A percentile compares a stretch with the other conserved stretches of the same genome.
Evolutionary conservation across 805 yeast genomes (phyloP).

Genomic region (Tetrapisispora fleetii): DNA sequence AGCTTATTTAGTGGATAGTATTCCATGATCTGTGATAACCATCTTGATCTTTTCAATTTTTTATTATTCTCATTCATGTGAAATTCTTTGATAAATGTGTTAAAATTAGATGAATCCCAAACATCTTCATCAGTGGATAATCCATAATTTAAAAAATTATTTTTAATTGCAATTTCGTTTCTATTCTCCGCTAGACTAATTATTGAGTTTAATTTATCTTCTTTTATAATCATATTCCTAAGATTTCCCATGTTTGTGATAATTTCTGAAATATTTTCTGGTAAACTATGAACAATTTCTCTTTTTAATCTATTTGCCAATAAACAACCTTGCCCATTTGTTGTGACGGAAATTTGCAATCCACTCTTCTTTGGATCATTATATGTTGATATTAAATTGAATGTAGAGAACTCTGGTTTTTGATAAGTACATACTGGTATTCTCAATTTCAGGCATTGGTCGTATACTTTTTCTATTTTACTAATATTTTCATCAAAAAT

Average conservation of each 20-base stretch:
- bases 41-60: slow-evolving; percentile 56
- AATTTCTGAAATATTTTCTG: slow-evolving; percentile 57
- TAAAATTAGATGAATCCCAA: slow-evolving; percentile 48
- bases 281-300: slow-evolving; percentile 56
- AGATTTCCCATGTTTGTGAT: slow-evolving; percentile 62
- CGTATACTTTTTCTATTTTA: slow-evolving; percentile 35
- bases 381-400: slow-evolving; percentile 64
- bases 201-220: slow-evolving; percentile 31
- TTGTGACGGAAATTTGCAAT: slow-evolving; percentile 74
- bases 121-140: slow-evolving; percentile 52
- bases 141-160: slow-evolving; percentile 1
- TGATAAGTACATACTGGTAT: slow-evolving; percentile 81
- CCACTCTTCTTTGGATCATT: slow-evolving; percentile 46
- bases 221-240: slow-evolving; percentile 44
- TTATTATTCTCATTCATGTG: slow-evolving; percentile 42
- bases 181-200: not conserved
- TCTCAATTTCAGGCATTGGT: slow-evolving; percentile 47
- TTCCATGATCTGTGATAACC: slow-evolving; percentile 85
- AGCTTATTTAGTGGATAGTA: slow-evolving; percentile 70
- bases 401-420: slow-evolving; percentile 60
- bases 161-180: not conserved
- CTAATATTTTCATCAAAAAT: slow-evolving; percentile 31
- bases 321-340: slow-evolving; percentile 84
- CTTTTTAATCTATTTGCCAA: slow-evolving; percentile 72
- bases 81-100: slow-evolving; percentile 52